A percentile compares a stretch with the other conserved stretches of the same genome.
Evolutionary conservation across 345 rosid genomes (phyloP).

Genomic region (Balakata baccata): DNA sequence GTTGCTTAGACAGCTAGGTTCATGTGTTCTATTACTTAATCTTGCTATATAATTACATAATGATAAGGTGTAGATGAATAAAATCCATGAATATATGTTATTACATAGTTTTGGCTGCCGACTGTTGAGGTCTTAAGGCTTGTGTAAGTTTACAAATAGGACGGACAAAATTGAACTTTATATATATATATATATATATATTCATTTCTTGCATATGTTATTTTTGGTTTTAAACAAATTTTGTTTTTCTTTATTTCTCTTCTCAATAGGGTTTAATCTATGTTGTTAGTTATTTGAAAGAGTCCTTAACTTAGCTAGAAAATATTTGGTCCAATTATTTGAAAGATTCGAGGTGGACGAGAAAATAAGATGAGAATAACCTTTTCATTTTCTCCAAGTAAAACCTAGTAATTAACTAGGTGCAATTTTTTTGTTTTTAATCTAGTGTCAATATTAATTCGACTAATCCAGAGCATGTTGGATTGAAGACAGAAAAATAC

Average conservation of each 20-base stretch:
- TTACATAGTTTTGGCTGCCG: neutral
- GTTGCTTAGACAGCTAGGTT: no score
- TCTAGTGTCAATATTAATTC: no score
- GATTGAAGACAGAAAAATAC: no score
- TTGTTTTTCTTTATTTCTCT: neutral
- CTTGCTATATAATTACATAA: no score
- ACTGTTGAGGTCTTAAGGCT: neutral
- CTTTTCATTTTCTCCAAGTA: neutral
- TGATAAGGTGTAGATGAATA: no score
- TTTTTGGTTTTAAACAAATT: conserved; percentile 1
- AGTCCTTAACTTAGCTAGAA: neutral
- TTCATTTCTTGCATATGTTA: neutral
- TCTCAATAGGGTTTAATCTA: neutral
- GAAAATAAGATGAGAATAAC: neutral
- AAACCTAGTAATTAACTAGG: no score
- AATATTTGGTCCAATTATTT: neutral
- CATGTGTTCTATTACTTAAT: no score
- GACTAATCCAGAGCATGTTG: no score
- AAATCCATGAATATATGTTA: no score
- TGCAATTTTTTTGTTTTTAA: no score
- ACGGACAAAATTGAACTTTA: conserved; percentile 1
- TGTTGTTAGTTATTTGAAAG: no score
- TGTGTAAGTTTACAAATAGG: neutral
- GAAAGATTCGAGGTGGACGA: neutral
- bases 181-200: neutral